phyloP scores from a whole-genome alignment of 106 monocot genomes.

The Triglochin maritima region DNA sequence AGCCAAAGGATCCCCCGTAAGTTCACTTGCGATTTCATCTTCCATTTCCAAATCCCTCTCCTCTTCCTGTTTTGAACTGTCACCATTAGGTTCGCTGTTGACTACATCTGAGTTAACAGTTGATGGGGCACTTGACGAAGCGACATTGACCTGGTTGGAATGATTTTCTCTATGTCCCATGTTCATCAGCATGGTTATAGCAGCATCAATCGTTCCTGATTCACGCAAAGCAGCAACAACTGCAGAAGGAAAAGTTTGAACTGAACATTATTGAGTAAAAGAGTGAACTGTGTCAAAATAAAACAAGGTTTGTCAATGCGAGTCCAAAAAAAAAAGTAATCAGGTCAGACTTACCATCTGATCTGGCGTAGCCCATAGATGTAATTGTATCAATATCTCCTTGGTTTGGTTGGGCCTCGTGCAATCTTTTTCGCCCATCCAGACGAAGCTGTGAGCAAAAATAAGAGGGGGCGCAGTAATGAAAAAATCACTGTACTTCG shows the following conservation, averaged over 20 bases:
- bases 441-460: conserved; percentile 26
- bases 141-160: neutral
- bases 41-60: conserved; percentile 73
- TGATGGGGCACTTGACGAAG: conserved; percentile 9
- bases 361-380: conserved; percentile 16
- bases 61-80: neutral
- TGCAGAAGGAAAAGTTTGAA: conserved; percentile 6
- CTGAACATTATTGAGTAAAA: neutral
- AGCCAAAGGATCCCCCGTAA: conserved; percentile 59
- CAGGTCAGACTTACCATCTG: conserved; percentile 21
- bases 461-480: neutral
- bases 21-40: conserved; percentile 46
- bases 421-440: conserved; percentile 21
- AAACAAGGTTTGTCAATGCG: neutral
- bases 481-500: neutral
- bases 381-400: conserved; percentile 11
- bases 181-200: neutral
- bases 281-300: neutral
- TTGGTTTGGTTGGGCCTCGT: neutral
- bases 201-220: conserved; percentile 6
- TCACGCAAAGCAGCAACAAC: conserved; percentile 2
- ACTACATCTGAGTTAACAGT: neutral
- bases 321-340: neutral
- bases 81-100: neutral
- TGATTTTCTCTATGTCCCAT: neutral